These are phyloP conservation scores for Patellifolia procumbens DNA, from an alignment of 179 eudicot species.

Conservation along the genomic window DNA sequence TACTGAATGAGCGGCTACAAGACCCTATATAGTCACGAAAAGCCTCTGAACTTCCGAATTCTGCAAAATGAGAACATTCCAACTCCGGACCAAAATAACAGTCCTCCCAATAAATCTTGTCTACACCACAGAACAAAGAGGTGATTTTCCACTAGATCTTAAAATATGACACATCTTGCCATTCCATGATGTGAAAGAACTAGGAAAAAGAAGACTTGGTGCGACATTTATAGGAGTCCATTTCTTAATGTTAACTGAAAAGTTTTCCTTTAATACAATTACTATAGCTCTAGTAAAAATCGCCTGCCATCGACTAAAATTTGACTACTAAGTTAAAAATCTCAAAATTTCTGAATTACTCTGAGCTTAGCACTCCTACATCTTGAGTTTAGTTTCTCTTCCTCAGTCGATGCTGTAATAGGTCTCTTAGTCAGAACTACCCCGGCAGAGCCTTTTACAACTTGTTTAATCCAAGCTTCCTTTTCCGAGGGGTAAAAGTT, in stretches of 20 bases:
- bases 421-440: conserved; percentile 86
- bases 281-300: neutral
- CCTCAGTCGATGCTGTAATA: conserved; percentile 68
- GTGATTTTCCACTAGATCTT: neutral
- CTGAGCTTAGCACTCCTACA: conserved; percentile 94
- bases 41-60: too few relatives aligned
- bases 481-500: conserved; percentile 24
- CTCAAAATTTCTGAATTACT: conserved; percentile 63
- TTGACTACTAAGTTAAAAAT: neutral
- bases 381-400: conserved; percentile 74
- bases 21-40: neutral
- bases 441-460: conserved; percentile 56
- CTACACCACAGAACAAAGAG: neutral
- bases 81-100: neutral
- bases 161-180: neutral
- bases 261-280: neutral
- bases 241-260: neutral
- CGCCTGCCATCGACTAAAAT: neutral
- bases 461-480: conserved; percentile 74
- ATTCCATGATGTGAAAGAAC: neutral
- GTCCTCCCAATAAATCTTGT: neutral
- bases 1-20: neutral
- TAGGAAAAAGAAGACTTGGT: neutral
- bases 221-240: neutral
- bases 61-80: too few relatives aligned